These are phyloP conservation scores for Miscanthus lutarioriparius DNA, from an alignment of 176 grass and related monocot genomes.

Conservation along the genomic window DNA sequence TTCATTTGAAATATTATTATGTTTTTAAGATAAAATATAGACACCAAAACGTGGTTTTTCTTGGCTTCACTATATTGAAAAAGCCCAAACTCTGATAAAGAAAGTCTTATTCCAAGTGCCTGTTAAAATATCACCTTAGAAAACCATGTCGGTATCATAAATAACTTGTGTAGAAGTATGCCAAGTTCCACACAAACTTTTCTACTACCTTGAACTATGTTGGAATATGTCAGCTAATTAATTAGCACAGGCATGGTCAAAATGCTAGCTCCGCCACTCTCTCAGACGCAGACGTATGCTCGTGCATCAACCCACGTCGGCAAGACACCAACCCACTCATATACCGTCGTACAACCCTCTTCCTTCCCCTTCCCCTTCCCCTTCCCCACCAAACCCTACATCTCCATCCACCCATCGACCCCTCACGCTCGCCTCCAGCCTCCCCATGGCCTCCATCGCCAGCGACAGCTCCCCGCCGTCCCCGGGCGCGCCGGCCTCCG, in stretches of 20 bases:
- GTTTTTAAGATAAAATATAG: too few species aligned
- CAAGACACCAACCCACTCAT: constrained; percentile 17
- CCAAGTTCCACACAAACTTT: background rate
- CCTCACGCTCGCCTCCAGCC: constrained; percentile 1
- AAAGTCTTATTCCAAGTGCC: background rate
- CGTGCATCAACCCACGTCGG: constrained; percentile 6
- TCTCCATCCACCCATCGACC: background rate
- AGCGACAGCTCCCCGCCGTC: background rate
- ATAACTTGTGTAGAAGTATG: background rate
- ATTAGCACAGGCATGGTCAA: background rate
- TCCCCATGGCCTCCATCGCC: constrained; percentile 31
- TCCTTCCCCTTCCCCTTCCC: background rate
- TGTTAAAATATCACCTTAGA: background rate
- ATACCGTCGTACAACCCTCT: background rate
- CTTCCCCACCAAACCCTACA: constrained; percentile 25
- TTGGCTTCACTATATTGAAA: background rate
- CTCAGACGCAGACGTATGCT: background rate
- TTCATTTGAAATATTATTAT: too few species aligned
- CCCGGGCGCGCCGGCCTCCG: background rate
- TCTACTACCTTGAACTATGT: constrained; percentile 15
- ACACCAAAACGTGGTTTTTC: too few species aligned
- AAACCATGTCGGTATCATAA: background rate
- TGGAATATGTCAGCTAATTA: background rate
- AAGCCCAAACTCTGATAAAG: background rate
- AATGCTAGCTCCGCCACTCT: background rate